phyloP scores from a whole-genome alignment of 768 basidiomycete genomes.

The Leccinum variicolor region DNA sequence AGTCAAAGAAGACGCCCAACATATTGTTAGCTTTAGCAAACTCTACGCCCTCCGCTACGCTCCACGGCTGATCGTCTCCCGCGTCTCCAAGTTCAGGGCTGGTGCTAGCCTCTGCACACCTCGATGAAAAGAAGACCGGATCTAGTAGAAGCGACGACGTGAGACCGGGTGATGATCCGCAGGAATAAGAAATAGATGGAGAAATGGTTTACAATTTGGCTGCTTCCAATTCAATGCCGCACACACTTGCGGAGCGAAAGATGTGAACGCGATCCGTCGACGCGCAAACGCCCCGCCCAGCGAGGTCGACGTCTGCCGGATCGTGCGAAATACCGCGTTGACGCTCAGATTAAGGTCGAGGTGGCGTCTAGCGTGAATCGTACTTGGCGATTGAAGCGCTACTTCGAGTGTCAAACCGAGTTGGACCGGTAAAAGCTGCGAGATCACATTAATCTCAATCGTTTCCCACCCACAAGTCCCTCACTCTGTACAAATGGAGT shows the following conservation, averaged over 20 bases:
- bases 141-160: conserved; percentile 45
- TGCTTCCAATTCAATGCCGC: conserved; percentile 98
- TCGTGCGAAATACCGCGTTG: conserved; percentile 78
- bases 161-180: conserved; percentile 20
- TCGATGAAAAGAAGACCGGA: conserved; percentile 92
- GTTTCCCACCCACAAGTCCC: conserved; percentile 1
- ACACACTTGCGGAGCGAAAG: conserved; percentile 88
- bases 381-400: conserved; percentile 50
- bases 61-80: conserved; percentile 51
- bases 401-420: conserved; percentile 83
- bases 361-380: conserved; percentile 43
- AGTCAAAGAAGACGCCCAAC: conserved; percentile 87
- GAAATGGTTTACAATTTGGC: conserved; percentile 80
- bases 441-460: conserved; percentile 7
- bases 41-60: conserved; percentile 87
- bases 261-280: conserved; percentile 86
- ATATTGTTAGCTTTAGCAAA: conserved; percentile 92
- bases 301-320: conserved; percentile 64
- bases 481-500: conserved; percentile 1
- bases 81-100: conserved; percentile 36
- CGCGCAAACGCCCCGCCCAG: conserved; percentile 51
- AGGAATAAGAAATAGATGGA: conserved; percentile 13
- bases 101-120: conserved; percentile 64
- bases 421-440: conserved; percentile 53
- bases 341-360: conserved; percentile 79